These are phyloP conservation scores for Fusarium sp. DNA, from an alignment of 2,329 filamentous ascomycete genomes.

Conservation along the genomic window DNA sequence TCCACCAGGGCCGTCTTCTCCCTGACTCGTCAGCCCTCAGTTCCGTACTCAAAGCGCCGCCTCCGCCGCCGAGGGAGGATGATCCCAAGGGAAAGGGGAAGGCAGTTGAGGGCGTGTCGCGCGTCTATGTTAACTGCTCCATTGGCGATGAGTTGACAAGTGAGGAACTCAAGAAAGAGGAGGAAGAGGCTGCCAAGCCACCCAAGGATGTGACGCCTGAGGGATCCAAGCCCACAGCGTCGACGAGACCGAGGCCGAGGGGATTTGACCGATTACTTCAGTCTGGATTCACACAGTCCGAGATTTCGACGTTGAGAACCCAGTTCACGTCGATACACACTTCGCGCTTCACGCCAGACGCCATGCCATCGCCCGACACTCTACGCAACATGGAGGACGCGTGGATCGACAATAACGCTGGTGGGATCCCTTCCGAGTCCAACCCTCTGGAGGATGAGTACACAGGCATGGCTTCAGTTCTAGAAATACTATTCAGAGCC, in stretches of 20 bases:
- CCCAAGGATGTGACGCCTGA: conserved; percentile 61
- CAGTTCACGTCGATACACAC: conserved; percentile 91
- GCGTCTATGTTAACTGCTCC: conserved; percentile 93
- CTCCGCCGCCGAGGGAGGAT: conserved; percentile 54
- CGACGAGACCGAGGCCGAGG: conserved; percentile 56
- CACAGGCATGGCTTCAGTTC: conserved; percentile 62
- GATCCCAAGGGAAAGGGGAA: conserved; percentile 66
- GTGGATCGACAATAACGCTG: conserved; percentile 82
- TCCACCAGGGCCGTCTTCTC: conserved; percentile 88
- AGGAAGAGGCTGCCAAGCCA: conserved; percentile 54
- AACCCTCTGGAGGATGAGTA: conserved; percentile 57
- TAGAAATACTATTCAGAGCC: conserved; percentile 89
- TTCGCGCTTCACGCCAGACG: conserved; percentile 85
- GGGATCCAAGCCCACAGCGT: conserved; percentile 42
- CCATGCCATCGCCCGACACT: conserved; percentile 82
- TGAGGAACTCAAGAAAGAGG: conserved; percentile 77
- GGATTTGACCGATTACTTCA: conserved; percentile 89
- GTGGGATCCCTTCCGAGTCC: conserved; percentile 52
- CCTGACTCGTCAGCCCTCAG: conserved; percentile 77
- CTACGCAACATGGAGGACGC: conserved; percentile 85
- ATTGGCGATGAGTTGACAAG: conserved; percentile 80
- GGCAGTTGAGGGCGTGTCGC: conserved; percentile 64
- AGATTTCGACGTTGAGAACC: conserved; percentile 85
- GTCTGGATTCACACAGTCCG: conserved; percentile 83
- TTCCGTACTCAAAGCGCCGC: conserved; percentile 72